These are phyloP conservation scores for Dionaea muscipula DNA, from an alignment of 179 eudicot genomes.

Conservation along the genomic window DNA sequence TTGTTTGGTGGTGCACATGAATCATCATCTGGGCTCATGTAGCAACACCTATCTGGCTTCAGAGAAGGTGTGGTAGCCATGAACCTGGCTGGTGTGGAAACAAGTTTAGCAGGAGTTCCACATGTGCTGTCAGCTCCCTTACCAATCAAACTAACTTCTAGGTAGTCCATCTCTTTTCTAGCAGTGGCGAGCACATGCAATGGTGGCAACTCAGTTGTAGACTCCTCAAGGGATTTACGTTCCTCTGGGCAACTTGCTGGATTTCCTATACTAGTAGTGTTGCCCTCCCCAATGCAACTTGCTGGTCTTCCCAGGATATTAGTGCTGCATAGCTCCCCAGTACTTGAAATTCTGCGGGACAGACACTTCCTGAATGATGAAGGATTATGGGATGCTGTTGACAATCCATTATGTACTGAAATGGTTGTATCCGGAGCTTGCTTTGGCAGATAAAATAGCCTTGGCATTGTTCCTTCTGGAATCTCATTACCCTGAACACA, in stretches of 20 bases:
- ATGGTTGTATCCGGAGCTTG: constrained; percentile 14
- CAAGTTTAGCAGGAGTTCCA: constrained; percentile 36
- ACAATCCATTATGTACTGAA: constrained; percentile 7
- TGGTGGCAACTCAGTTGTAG: constrained; percentile 3
- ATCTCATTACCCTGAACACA: constrained; percentile 49
- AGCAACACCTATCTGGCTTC: constrained; percentile 37
- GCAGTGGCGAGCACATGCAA: constrained; percentile 25
- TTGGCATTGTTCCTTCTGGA: constrained; percentile 64
- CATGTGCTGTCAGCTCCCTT: constrained; percentile 5
- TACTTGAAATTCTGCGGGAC: constrained; percentile 16
- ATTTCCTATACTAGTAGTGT: neutral
- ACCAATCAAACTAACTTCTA: neutral
- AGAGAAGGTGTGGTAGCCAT: constrained; percentile 52
- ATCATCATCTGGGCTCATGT: constrained; percentile 40
- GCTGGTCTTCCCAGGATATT: neutral
- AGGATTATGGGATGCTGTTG: constrained; percentile 38
- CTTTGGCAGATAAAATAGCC: constrained; percentile 38
- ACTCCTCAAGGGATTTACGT: constrained; percentile 6
- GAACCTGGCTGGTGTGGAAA: constrained; percentile 37
- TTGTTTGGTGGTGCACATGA: constrained; percentile 23
- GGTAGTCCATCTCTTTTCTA: neutral
- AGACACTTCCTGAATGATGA: constrained; percentile 42
- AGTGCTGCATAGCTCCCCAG: neutral
- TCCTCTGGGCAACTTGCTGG: neutral
- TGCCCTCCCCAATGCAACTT: neutral